phyloP scores from a whole-genome alignment of 176 grass and related monocot species.

The Zea luxurians region DNA sequence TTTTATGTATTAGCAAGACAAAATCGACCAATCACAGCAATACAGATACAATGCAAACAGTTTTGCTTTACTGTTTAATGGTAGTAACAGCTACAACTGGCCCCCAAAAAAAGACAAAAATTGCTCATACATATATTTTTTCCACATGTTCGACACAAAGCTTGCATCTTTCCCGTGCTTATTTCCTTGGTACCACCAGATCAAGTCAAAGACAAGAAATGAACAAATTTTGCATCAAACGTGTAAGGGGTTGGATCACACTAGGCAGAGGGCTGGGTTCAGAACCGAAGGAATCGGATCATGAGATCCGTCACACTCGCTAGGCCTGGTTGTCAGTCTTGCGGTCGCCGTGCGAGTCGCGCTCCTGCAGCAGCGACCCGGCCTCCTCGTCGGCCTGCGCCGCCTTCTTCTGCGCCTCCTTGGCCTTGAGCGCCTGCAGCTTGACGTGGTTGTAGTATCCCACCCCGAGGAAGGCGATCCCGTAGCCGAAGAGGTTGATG shows the following conservation, averaged over 20 bases:
- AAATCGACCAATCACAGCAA: conserved; percentile 9
- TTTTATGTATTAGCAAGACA: not conserved
- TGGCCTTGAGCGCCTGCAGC: conserved; percentile 91
- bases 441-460: conserved; percentile 96
- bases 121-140: not conserved
- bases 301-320: conserved; percentile 24
- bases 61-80: not conserved
- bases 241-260: conserved; percentile 21
- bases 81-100: not conserved
- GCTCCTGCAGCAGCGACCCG: conserved; percentile 68
- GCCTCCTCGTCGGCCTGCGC: conserved; percentile 79
- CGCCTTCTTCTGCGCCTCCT: conserved; percentile 92
- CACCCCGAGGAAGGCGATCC: conserved; percentile 86
- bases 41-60: not conserved
- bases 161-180: conserved; percentile 39
- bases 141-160: conserved; percentile 45
- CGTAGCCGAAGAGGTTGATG: conserved; percentile 87
- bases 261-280: no score
- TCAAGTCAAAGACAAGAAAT: conserved; percentile 47
- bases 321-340: conserved; percentile 69
- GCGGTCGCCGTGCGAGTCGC: conserved; percentile 49
- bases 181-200: conserved; percentile 49
- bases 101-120: conserved; percentile 12
- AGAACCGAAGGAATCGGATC: conserved; percentile 27
- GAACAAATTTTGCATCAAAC: conserved; percentile 43